These are phyloP conservation scores for Noccaea bulbosa DNA, from an alignment of 345 rosid genomes.

Conservation along the genomic window DNA sequence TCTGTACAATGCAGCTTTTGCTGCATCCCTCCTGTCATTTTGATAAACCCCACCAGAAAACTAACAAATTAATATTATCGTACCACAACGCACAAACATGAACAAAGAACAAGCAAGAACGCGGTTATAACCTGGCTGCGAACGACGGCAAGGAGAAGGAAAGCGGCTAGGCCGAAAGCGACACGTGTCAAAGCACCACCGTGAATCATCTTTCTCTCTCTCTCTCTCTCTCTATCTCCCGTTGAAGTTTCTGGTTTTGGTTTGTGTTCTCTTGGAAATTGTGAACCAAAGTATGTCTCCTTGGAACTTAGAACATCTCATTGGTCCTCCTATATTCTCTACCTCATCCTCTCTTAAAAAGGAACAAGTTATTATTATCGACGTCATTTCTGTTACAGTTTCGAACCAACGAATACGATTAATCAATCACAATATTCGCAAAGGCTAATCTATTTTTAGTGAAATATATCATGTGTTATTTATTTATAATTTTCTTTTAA, in stretches of 20 bases:
- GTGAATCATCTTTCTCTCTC: constrained; percentile 14
- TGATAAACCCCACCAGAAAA: not conserved
- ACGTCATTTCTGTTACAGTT: not conserved
- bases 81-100: constrained; percentile 11
- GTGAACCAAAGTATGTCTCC: not conserved
- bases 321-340: constrained; percentile 27
- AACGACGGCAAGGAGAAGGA: constrained; percentile 48
- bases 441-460: not conserved
- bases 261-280: not conserved
- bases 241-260: constrained; percentile 15
- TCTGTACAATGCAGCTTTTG: constrained; percentile 65
- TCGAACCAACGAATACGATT: not conserved
- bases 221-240: not conserved
- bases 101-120: not conserved
- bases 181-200: constrained; percentile 29
- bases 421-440: not conserved
- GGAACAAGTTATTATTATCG: not conserved
- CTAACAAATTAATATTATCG: constrained; percentile 7
- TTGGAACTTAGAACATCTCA: constrained; percentile 14
- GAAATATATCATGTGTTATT: not conserved
- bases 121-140: constrained; percentile 25
- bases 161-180: constrained; percentile 39
- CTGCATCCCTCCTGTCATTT: constrained; percentile 66
- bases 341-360: not conserved
- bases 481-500: too few relatives aligned